Evolutionary conservation across 2,329 filamentous ascomycete species (phyloP).

Genomic region (Colletotrichum tanaceti): DNA sequence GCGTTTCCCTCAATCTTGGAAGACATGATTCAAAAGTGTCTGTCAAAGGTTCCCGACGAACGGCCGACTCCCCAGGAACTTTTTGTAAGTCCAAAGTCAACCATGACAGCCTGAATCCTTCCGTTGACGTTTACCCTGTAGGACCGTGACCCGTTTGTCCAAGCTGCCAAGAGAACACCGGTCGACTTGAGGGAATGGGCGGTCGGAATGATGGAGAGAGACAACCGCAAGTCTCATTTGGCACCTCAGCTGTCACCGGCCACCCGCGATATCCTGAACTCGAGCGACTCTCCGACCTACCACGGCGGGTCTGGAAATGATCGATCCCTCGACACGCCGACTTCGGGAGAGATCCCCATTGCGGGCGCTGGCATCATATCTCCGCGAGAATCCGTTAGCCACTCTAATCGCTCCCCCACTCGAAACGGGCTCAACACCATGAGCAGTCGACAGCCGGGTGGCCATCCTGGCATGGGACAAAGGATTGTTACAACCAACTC

Average conservation of each 20-base stretch:
- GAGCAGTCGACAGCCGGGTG: constrained; percentile 54
- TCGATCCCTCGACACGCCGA: constrained; percentile 68
- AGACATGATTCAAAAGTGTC: constrained; percentile 96
- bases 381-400: constrained; percentile 61
- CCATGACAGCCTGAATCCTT: too few relatives aligned
- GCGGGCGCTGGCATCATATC: constrained; percentile 66
- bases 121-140: constrained; percentile 53
- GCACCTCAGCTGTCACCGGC: constrained; percentile 83
- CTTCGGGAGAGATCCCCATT: constrained; percentile 79
- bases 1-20: constrained; percentile 95
- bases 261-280: constrained; percentile 79
- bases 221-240: constrained; percentile 95
- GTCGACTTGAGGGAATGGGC: constrained; percentile 96
- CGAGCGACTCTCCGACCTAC: constrained; percentile 68
- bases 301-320: constrained; percentile 56
- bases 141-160: constrained; percentile 94
- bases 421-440: constrained; percentile 60
- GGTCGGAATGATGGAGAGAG: constrained; percentile 89
- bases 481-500: constrained; percentile 65
- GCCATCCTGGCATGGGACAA: constrained; percentile 65
- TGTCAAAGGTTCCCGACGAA: constrained; percentile 88
- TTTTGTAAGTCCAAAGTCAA: constrained; percentile 71
- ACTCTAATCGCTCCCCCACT: constrained; percentile 63
- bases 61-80: constrained; percentile 93
- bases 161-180: constrained; percentile 95